These are phyloP conservation scores for Phaeolepiota aurea DNA, from an alignment of 768 basidiomycete species.

Conservation along the genomic window DNA sequence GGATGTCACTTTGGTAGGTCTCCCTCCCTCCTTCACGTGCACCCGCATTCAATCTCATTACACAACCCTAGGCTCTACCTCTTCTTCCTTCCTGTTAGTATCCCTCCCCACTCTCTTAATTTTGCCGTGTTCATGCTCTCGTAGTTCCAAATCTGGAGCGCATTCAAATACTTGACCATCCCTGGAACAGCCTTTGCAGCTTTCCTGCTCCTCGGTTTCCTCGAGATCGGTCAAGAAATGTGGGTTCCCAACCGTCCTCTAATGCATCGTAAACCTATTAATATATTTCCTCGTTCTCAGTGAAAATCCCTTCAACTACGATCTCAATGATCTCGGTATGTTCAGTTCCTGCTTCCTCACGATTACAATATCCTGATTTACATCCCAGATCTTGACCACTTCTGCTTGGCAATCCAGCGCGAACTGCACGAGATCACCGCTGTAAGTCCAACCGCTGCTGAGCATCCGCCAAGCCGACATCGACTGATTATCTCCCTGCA, in stretches of 20 bases:
- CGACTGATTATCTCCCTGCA: conserved; percentile 11
- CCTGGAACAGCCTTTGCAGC: conserved; percentile 56
- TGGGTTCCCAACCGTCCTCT: conserved; percentile 10
- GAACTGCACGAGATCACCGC: conserved; percentile 69
- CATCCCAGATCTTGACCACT: conserved; percentile 49
- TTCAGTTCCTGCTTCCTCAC: not conserved
- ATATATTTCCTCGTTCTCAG: conserved; percentile 21
- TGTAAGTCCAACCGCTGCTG: conserved; percentile 38
- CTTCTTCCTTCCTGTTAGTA: conserved; percentile 30
- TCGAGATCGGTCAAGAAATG: conserved; percentile 66
- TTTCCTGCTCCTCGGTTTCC: conserved; percentile 57
- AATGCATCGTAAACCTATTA: not conserved
- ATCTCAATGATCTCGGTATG: conserved; percentile 56
- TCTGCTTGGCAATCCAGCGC: conserved; percentile 57
- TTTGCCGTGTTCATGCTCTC: not conserved
- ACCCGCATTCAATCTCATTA: not conserved
- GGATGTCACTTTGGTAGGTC: conserved; percentile 52
- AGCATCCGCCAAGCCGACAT: too few relatives aligned
- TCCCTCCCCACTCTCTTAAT: conserved; percentile 19
- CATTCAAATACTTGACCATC: conserved; percentile 41
- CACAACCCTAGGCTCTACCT: conserved; percentile 17
- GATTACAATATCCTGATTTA: conserved; percentile 6
- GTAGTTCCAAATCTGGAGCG: conserved; percentile 42
- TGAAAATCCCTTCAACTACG: conserved; percentile 64
- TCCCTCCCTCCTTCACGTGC: conserved; percentile 16